Evolutionary conservation across 352 stramenopile genomes (phyloP), one percentile per base, ranked within the genome.

Genomic region (Peronospora destructor): DNA sequence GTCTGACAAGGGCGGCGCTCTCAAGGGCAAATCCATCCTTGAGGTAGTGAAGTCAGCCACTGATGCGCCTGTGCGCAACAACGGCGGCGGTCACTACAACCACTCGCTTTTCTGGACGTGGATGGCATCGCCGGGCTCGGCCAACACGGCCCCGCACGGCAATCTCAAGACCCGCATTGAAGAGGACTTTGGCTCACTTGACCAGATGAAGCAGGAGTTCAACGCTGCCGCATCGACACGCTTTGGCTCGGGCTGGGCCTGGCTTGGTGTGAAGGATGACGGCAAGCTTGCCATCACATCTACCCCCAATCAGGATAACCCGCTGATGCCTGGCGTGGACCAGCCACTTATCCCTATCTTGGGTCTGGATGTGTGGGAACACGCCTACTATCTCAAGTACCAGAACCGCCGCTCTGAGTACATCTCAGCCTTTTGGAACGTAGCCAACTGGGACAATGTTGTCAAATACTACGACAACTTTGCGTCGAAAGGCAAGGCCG

Each of bases 371-470:
- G 90, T 98, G 35, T 98, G 95, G 95, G 93, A 98, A 68, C 90
- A 97, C 68, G 86, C 89, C 8, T 97, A 97, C 71, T 97, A 97
- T 82, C 78, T 98, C 52, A 96, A 98, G 76, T 98, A 98, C 84
- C 90, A 98, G 66, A 98, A 98, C 76, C 84, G 88, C 45, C 81
- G 92, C 53, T 86, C 91, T 13, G 89, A 97, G 69, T 98, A 98
- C 87, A 96, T 98, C 59, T 85, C 81, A 41, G 96, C 94, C 57
- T 98, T 96, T 76, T 99, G 95, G 95, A 98, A 98, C 78, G 91
- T 99, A 54, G 92, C 87, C 64, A 96, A 97, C 84, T 97, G 85
- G 85, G 81, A 94, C 70, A 90, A 93, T 74, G 89, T 96, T 35
- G 84, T 88, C 17, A 73, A 94, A 64, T 93, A 94, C 82, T 95